Conservation (phyloP, 768 basidiomycete genomes). For the Punctularia strigosozonata region DNA sequence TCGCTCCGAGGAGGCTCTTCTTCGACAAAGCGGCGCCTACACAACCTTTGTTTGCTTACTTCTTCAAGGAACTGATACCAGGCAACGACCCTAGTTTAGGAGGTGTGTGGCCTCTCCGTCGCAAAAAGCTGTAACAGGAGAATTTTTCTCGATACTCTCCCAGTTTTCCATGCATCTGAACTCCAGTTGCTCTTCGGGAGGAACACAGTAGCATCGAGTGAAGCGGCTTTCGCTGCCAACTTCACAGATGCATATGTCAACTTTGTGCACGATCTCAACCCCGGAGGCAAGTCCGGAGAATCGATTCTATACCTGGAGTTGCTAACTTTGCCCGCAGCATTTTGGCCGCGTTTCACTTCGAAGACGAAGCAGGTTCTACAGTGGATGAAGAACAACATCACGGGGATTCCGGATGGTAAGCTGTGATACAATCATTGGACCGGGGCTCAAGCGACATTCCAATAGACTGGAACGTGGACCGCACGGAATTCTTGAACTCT, state of each 20-base stretch:
- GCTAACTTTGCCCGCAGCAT: slow-evolving; percentile 16
- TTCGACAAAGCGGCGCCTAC: slow-evolving; percentile 33
- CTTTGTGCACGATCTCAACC: slow-evolving; percentile 43
- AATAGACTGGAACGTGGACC: neutral
- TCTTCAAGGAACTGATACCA: slow-evolving; percentile 46
- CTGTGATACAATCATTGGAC: neutral
- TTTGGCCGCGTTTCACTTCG: slow-evolving; percentile 34
- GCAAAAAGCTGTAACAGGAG: neutral
- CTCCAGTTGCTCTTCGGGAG: slow-evolving; percentile 37
- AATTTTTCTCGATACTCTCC: neutral
- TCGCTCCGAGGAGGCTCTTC: slow-evolving; percentile 37
- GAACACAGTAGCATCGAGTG: slow-evolving; percentile 24
- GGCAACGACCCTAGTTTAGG: slow-evolving; percentile 36
- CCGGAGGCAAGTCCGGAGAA: slow-evolving; percentile 29
- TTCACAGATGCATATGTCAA: slow-evolving; percentile 43
- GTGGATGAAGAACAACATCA: slow-evolving; percentile 39
- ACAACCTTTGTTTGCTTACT: slow-evolving; percentile 42
- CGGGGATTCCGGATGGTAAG: slow-evolving; percentile 40
- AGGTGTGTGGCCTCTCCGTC: slow-evolving; percentile 22
- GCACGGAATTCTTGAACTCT: neutral
- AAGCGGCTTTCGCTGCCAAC: slow-evolving; percentile 33
- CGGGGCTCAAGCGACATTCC: neutral
- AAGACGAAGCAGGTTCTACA: slow-evolving; percentile 30
- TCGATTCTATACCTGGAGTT: neutral
- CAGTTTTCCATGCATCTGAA: slow-evolving; percentile 41